phyloP scores from a whole-genome alignment of 768 basidiomycete genomes.

The Psilocybe subaeruginosa region DNA sequence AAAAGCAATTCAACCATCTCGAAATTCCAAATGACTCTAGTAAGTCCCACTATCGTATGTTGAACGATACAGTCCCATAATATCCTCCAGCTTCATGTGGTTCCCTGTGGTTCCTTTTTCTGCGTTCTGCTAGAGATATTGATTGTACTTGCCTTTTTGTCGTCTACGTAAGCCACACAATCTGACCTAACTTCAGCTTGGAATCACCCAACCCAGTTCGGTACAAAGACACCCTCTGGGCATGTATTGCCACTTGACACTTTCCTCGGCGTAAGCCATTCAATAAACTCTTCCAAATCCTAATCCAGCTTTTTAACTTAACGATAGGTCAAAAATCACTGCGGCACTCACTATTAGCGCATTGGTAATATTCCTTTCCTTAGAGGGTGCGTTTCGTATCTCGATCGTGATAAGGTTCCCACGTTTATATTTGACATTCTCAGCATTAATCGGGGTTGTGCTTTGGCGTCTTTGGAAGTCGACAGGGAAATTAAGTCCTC shows the following conservation, averaged over 20 bases:
- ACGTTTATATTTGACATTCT: not conserved
- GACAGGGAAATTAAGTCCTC: constrained; percentile 1
- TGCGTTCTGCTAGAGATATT: constrained; percentile 2
- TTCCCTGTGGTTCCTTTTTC: constrained; percentile 12
- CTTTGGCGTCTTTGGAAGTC: constrained; percentile 3
- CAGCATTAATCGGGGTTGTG: not conserved
- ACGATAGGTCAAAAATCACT: not conserved
- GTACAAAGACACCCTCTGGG: constrained; percentile 15
- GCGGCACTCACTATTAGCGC: constrained; percentile 1
- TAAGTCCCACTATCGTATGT: not conserved
- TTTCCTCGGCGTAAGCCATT: constrained; percentile 1
- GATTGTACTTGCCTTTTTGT: constrained; percentile 1
- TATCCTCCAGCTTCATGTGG: constrained; percentile 5
- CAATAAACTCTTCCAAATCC: not conserved
- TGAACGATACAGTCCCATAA: not conserved
- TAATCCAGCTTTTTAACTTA: not conserved
- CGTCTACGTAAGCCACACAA: not conserved
- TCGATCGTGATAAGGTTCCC: not conserved
- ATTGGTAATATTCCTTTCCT: not conserved
- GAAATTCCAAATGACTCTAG: not conserved
- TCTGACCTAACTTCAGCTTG: constrained; percentile 3
- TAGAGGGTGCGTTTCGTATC: not conserved
- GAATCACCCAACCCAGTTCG: constrained; percentile 3
- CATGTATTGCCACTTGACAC: constrained; percentile 18
- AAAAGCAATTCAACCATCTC: not conserved